These are phyloP conservation scores for Colletotrichum lini DNA, from an alignment of 2,329 filamentous ascomycete species.

Conservation along the genomic window DNA sequence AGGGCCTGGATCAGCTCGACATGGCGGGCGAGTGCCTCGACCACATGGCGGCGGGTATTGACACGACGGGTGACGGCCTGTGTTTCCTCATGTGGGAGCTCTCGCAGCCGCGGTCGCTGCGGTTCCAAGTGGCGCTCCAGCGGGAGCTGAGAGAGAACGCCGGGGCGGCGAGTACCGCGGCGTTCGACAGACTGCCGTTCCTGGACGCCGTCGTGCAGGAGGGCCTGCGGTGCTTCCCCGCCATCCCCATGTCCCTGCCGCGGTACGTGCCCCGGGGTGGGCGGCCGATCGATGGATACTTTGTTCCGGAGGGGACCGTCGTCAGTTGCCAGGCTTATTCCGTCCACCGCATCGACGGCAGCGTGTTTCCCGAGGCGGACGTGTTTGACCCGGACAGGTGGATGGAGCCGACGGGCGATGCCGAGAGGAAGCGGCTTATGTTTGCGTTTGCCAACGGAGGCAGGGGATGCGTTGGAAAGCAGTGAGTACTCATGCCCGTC, in stretches of 20 bases:
- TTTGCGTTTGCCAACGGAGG: conserved; percentile 78
- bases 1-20: conserved; percentile 65
- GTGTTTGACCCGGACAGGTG: conserved; percentile 86
- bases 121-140: conserved; percentile 66
- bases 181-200: conserved; percentile 67
- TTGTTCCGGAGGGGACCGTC: conserved; percentile 66
- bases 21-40: conserved; percentile 79
- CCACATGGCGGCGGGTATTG: conserved; percentile 80
- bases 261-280: conserved; percentile 70
- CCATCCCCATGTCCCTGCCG: conserved; percentile 78
- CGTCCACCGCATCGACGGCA: conserved; percentile 69
- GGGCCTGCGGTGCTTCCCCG: conserved; percentile 72
- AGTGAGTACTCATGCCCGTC: conserved; percentile 64
- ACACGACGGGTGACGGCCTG: conserved; percentile 78
- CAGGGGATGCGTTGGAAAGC: conserved; percentile 75
- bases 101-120: conserved; percentile 69
- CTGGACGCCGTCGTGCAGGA: conserved; percentile 76
- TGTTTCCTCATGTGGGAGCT: conserved; percentile 82
- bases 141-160: conserved; percentile 64
- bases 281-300: conserved; percentile 68
- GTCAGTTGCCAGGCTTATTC: conserved; percentile 75
- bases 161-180: conserved; percentile 44
- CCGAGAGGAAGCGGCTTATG: conserved; percentile 74
- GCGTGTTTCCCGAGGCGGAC: conserved; percentile 85
- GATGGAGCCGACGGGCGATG: conserved; percentile 81